Evolutionary conservation across 495 filamentous ascomycete genomes (phyloP).

Genomic region (Lasiosphaeria ovina): DNA sequence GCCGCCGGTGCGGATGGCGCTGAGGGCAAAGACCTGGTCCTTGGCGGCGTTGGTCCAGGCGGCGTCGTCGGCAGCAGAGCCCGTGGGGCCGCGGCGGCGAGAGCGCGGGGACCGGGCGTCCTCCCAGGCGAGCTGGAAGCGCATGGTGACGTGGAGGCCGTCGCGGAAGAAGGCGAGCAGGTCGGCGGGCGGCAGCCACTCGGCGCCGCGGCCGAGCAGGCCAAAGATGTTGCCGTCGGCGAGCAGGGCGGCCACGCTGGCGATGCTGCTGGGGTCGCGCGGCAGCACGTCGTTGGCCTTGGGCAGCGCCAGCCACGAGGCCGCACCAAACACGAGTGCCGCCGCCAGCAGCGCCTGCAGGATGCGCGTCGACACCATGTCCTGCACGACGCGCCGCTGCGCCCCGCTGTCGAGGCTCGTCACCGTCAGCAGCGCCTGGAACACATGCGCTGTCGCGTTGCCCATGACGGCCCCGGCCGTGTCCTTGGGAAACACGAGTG

Average conservation of each 20-base stretch:
- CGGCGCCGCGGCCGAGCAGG: constrained; percentile 17
- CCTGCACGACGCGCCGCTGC: constrained; percentile 29
- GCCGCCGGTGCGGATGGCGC: constrained; percentile 20
- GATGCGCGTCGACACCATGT: constrained; percentile 30
- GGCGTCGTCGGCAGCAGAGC: constrained; percentile 5
- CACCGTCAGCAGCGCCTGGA: constrained; percentile 17
- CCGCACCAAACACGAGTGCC: constrained; percentile 20
- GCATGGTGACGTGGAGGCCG: constrained; percentile 25
- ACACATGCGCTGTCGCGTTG: constrained; percentile 17
- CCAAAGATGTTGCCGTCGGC: constrained; percentile 30
- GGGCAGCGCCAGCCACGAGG: constrained; percentile 25
- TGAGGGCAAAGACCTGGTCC: constrained; percentile 23
- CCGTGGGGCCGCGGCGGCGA: too few relatives aligned
- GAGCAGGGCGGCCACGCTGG: constrained; percentile 28
- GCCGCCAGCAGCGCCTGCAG: constrained; percentile 32
- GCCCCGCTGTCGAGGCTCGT: constrained; percentile 12
- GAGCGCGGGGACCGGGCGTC: not conserved
- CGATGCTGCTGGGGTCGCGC: constrained; percentile 32
- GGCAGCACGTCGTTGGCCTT: constrained; percentile 29
- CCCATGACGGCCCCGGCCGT: constrained; percentile 8
- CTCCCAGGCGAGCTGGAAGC: constrained; percentile 25
- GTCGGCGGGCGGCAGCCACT: constrained; percentile 17
- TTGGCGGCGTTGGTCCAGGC: constrained; percentile 3
- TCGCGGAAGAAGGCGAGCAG: constrained; percentile 19
- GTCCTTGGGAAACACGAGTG: constrained; percentile 8